phyloP scores from a whole-genome alignment of 305 asterid genomes.

The Plantago coronopus region DNA sequence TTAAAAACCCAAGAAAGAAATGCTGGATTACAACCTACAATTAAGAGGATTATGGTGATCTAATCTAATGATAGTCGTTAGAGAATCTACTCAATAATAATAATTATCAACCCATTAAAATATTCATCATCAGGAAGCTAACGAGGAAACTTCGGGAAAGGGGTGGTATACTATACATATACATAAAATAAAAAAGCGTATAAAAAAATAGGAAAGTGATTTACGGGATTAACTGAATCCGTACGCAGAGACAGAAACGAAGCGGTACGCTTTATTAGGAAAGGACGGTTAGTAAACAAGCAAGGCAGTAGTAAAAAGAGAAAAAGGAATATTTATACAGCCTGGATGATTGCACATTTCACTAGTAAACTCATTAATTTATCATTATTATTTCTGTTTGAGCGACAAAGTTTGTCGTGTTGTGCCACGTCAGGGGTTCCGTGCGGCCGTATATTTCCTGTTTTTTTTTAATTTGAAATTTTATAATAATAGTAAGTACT shows the following conservation, averaged over 20 bases:
- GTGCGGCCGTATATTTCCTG: conserved; percentile 19
- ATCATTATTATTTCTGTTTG: conserved; percentile 78
- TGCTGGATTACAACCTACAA: too few relatives aligned
- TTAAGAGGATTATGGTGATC: background rate
- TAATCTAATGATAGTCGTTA: background rate
- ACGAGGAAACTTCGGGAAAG: conserved; percentile 29
- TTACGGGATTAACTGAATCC: conserved; percentile 35
- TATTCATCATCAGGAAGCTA: conserved; percentile 22
- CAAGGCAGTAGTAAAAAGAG: conserved; percentile 33
- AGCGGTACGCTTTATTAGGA: conserved; percentile 12
- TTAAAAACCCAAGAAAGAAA: too few relatives aligned
- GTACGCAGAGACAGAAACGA: conserved; percentile 34
- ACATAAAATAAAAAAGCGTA: conserved; percentile 32
- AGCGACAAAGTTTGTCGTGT: conserved; percentile 85
- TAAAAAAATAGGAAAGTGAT: conserved; percentile 26
- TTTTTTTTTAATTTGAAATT: background rate
- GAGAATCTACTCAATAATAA: background rate
- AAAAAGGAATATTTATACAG: conserved; percentile 33
- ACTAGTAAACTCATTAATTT: conserved; percentile 7
- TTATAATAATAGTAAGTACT: too few relatives aligned
- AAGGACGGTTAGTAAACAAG: conserved; percentile 28
- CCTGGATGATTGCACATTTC: conserved; percentile 66
- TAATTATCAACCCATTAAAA: background rate
- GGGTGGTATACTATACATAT: too few relatives aligned
- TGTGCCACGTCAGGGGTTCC: conserved; percentile 29